A percentile compares a stretch with the other conserved stretches of the same genome.
These are phyloP conservation scores for Tolypocladium inflatum DNA, from an alignment of 2,329 filamentous ascomycete genomes.

Conservation along the genomic window DNA sequence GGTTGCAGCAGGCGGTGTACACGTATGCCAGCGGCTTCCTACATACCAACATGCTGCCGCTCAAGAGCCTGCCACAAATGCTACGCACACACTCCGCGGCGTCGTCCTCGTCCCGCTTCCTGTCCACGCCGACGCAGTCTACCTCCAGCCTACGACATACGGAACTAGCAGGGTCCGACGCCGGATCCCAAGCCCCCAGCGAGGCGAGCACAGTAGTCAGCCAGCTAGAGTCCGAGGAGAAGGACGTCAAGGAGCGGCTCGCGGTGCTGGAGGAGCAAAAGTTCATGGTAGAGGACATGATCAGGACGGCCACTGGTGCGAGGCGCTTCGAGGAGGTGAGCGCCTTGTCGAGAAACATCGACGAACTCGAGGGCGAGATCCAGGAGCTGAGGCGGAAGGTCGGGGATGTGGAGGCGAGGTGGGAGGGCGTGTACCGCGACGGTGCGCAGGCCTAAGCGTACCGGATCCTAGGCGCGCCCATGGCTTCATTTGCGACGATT, in stretches of 20 bases:
- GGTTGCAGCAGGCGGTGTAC: conserved; percentile 74
- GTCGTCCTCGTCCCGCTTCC: conserved; percentile 18
- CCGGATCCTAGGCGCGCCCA: not conserved
- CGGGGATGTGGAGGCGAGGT: conserved; percentile 51
- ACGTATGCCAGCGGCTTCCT: conserved; percentile 74
- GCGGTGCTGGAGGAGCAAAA: conserved; percentile 86
- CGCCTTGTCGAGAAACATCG: conserved; percentile 68
- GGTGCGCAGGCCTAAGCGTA: conserved; percentile 10
- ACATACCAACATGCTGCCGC: conserved; percentile 81
- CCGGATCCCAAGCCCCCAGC: conserved; percentile 32
- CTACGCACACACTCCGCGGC: conserved; percentile 35
- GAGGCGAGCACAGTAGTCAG: conserved; percentile 45
- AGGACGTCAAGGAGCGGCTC: conserved; percentile 66
- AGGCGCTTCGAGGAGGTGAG: conserved; percentile 80
- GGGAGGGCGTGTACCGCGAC: conserved; percentile 41
- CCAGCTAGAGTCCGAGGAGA: conserved; percentile 71
- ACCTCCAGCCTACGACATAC: conserved; percentile 34
- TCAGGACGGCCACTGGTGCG: conserved; percentile 64
- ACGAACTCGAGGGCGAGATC: conserved; percentile 76
- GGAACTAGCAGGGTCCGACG: conserved; percentile 35
- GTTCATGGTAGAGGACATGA: conserved; percentile 82
- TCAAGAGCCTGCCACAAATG: conserved; percentile 65
- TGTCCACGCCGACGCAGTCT: conserved; percentile 24
- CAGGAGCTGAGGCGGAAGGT: conserved; percentile 56
- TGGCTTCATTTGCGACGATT: not conserved